Evolutionary conservation across 225 moss, liverwort and hornwort genomes (phyloP).

Genomic region (Pseudoscleropodium purum): DNA sequence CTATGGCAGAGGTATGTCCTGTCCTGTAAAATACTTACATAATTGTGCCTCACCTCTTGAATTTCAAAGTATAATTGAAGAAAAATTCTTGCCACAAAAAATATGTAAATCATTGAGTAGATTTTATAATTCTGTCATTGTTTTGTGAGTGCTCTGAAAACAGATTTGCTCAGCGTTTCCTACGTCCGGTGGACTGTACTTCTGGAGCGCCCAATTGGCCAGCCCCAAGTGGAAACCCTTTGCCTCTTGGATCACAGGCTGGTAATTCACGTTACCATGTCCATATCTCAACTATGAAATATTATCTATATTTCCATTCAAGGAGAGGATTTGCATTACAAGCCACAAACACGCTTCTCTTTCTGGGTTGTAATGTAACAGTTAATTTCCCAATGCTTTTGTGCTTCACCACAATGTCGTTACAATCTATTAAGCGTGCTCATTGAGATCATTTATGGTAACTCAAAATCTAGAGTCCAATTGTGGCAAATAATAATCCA

Average conservation of each 20-base stretch:
- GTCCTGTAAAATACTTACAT: fast-evolving
- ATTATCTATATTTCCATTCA: background rate
- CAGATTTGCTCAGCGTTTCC: conserved; percentile 43
- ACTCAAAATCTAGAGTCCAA: background rate
- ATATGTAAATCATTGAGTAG: background rate
- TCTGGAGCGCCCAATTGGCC: conserved; percentile 38
- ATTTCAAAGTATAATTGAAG: background rate
- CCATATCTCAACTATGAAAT: background rate
- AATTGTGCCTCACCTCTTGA: background rate
- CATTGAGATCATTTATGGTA: background rate
- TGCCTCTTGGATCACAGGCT: conserved; percentile 40
- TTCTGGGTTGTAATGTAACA: background rate
- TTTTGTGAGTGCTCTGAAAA: background rate
- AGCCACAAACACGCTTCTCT: background rate
- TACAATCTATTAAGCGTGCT: background rate
- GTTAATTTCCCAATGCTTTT: background rate
- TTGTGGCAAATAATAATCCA: background rate
- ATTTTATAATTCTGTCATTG: background rate
- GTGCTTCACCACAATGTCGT: background rate
- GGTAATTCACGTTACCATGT: background rate
- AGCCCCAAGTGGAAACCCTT: conserved; percentile 31
- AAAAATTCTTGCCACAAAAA: background rate
- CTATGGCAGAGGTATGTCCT: conserved; percentile 44
- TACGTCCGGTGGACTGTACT: conserved; percentile 33
- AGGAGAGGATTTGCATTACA: background rate